Evolutionary conservation across 768 basidiomycete genomes (phyloP), one percentile per base, ranked within the genome.

Genomic region (Termitomyces heimii): DNA sequence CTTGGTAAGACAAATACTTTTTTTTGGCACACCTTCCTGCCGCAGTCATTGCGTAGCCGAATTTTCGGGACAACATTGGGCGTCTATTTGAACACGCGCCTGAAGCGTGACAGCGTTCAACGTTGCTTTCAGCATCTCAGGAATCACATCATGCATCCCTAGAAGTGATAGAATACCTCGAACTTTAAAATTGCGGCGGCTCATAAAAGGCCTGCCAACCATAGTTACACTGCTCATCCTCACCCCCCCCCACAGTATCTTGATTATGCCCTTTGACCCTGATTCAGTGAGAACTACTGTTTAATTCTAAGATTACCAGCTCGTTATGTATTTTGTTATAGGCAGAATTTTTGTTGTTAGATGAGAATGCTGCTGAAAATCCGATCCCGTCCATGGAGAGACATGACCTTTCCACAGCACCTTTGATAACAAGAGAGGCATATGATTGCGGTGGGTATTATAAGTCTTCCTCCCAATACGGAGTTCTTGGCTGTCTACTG

Each of bases 401-500:
- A 2, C 77, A 79, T 52, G 78, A 78, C 46, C 26, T 73, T 0
- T 60, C 62, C 2, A 83, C 82, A 0, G 80, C 83, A 0, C 83
- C 83, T 0, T 62, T 84, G 20, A 67, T 83, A 10, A 82, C 79
- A 1, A 73, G 79, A 14, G 80, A 78, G n/a, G 83, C 82, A 0
- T 75, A 75, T 42, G 62, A 73, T 14, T 58, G 65, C 0, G 69
- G 72, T 4, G 68, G 67, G n/a, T 70, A 68, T 24, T 67, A 71
- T 2, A 67, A 66, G n/a, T 55, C 54, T 6, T 39, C 69, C 9
- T 70, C 75, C 0, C 88, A 88, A 59, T 86, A 89, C 57, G 87
- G 86, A 0, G 78, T 89, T 1, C 60, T 88, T 0, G 87, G 88
- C 0, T 73, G 75, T 4, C 65, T 75, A 0, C 16, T 82, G 3